Percentiles rank a stretch among this genome's conserved stretches.
These are phyloP conservation scores for Globisporangium mamillatum DNA, from an alignment of 352 stramenopile genomes.

Conservation along the genomic window DNA sequence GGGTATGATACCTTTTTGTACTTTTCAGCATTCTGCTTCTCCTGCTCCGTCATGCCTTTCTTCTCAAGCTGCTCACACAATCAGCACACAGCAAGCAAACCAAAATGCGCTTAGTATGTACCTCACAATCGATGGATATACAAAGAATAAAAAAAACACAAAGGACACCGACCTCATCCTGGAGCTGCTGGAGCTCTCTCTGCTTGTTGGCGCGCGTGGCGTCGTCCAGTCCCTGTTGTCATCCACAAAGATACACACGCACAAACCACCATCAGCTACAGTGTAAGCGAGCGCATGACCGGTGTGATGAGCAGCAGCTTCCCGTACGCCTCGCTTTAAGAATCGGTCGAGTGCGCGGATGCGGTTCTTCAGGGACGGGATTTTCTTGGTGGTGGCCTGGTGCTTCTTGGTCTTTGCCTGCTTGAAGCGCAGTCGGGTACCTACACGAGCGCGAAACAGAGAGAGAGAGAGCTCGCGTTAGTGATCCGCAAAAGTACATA, in stretches of 20 bases:
- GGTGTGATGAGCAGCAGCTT: background rate
- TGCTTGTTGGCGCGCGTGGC: slow-evolving; percentile 44
- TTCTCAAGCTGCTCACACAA: slow-evolving; percentile 29
- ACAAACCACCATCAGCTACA: background rate
- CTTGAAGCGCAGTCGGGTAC: slow-evolving; percentile 73
- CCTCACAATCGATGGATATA: background rate
- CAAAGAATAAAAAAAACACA: background rate
- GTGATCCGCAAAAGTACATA: background rate
- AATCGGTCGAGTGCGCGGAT: slow-evolving; percentile 80
- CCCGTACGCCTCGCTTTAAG: slow-evolving; percentile 59
- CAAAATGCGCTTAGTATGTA: background rate
- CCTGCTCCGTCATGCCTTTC: slow-evolving; percentile 44
- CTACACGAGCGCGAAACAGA: slow-evolving; percentile 20
- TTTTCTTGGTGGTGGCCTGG: slow-evolving; percentile 48
- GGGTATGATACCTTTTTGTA: slow-evolving; percentile 63
- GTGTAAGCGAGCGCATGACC: background rate
- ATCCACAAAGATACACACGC: background rate
- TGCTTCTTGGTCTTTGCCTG: slow-evolving; percentile 55
- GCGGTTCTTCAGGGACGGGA: slow-evolving; percentile 81
- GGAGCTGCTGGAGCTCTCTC: slow-evolving; percentile 44
- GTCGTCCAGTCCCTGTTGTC: slow-evolving; percentile 36
- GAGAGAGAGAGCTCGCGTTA: background rate
- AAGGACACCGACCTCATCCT: slow-evolving; percentile 31
- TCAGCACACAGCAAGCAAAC: background rate
- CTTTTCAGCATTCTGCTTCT: slow-evolving; percentile 78